Conservation (phyloP, 2,329 filamentous ascomycete species). For the Aspergillus sp. region DNA sequence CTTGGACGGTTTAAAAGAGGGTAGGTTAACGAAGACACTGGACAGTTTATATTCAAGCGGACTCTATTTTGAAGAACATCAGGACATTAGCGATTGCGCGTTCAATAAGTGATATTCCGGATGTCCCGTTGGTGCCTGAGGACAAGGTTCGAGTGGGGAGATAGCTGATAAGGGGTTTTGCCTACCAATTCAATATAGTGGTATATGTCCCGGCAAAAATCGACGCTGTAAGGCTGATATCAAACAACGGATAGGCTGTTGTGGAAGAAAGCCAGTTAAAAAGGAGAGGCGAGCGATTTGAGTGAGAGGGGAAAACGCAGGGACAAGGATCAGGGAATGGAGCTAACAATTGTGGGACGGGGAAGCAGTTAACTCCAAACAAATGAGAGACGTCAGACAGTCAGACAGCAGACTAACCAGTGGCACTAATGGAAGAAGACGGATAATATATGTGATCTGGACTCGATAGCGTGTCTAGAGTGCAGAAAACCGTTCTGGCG, state of each 20-base stretch:
- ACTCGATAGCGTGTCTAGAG: slow-evolving; percentile 6
- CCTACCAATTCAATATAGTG: neutral
- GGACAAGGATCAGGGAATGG: slow-evolving; percentile 3
- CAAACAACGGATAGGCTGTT: neutral
- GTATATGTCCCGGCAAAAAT: neutral
- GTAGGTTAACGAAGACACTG: neutral
- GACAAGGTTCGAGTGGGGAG: neutral
- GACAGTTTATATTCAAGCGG: neutral
- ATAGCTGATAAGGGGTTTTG: neutral
- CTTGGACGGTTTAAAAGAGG: neutral
- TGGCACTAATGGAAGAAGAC: slow-evolving; percentile 2
- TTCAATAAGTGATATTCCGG: neutral
- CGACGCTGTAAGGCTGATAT: neutral
- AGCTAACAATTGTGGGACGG: slow-evolving; percentile 9
- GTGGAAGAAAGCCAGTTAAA: neutral
- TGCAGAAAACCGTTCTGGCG: neutral
- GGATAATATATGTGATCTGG: slow-evolving; percentile 2
- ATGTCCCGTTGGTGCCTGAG: neutral
- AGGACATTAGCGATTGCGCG: neutral
- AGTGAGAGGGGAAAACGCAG: slow-evolving; percentile 10
- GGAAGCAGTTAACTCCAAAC: neutral
- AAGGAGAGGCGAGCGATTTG: neutral
- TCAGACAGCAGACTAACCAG: neutral
- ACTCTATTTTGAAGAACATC: neutral
- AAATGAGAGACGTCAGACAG: neutral